A percentile compares a stretch with the other conserved stretches of the same genome.
phyloP scores from a whole-genome alignment of 352 stramenopile species.

The Phytophthora litchii region DNA sequence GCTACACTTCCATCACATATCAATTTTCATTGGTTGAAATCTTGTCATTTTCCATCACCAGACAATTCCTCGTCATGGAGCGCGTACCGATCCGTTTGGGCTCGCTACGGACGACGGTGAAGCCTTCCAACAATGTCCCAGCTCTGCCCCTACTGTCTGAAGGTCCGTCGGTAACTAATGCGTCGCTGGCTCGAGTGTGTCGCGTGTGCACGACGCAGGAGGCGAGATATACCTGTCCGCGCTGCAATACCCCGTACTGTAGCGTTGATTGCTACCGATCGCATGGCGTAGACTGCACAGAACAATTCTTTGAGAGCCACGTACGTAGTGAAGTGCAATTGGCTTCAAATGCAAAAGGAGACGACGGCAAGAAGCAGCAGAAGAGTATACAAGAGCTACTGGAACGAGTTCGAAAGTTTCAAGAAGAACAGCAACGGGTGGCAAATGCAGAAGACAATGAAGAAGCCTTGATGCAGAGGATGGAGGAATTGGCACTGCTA shows the following conservation, averaged over 20 bases:
- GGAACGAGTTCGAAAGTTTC: conserved; percentile 60
- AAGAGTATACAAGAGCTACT: conserved; percentile 53
- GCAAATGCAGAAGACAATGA: conserved; percentile 27
- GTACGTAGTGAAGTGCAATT: conserved; percentile 64
- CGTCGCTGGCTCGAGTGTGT: conserved; percentile 60
- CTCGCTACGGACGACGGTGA: conserved; percentile 50
- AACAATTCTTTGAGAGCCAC: conserved; percentile 80
- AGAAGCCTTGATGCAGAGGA: conserved; percentile 39
- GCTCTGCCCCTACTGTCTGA: conserved; percentile 5
- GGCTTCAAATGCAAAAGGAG: conserved; percentile 27
- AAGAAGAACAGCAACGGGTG: conserved; percentile 43
- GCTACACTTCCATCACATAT: conserved; percentile 13
- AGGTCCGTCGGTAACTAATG: conserved; percentile 17
- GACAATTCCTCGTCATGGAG: conserved; percentile 39
- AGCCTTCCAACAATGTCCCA: conserved; percentile 21
- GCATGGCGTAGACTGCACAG: conserved; percentile 74
- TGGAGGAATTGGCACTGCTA: conserved; percentile 57
- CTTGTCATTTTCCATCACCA: conserved; percentile 4
- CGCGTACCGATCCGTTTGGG: conserved; percentile 74
- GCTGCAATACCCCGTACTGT: conserved; percentile 83
- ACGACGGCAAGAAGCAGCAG: conserved; percentile 35
- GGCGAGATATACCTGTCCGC: conserved; percentile 84
- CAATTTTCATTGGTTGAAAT: conserved; percentile 35
- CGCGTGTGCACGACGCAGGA: conserved; percentile 63
- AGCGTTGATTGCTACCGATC: conserved; percentile 76